Base-by-base conservation (phyloP, 2,329 filamentous ascomycete species). In the Hypoxylon sp. region DNA sequence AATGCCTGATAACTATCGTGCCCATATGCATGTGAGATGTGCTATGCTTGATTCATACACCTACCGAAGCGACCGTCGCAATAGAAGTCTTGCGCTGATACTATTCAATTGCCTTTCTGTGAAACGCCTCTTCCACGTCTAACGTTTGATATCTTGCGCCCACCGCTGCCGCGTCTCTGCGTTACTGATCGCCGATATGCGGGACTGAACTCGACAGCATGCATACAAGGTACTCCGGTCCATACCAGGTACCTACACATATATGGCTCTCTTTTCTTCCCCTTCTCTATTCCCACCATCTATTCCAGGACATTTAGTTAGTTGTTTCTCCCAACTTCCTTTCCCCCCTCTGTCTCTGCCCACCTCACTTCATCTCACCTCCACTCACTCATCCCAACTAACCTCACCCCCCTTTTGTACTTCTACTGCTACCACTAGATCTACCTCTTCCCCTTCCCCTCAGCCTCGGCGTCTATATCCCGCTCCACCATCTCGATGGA, bases 401-500 rank as follows among this genome's bases (percentile, higher is more conserved):
- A 17, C 26, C 20, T 24, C 32, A 6, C 39, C 26, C 11, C 19
- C 22, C 19, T 24, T 19, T 62, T 34, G 17, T 15, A 13, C 19
- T 5, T 30, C 11, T 6, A 1, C 10, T 28, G n/a, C n/a, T n/a
- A n/a, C n/a, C n/a, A n/a, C n/a, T n/a, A n/a, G n/a, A n/a, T 24
- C 32, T 49, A 68, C 11, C 59, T 54, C 19, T 53, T 57, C 17
- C 43, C 50, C 58, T 56, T 65, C 11, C 61, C 69, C 7, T 68
- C 73, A 10, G 71, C 75, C 67, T 79, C 79, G 15, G 75, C 79
- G 8, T 76, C 78, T 59, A 85, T 74, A 55, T 86, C 90, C 63
- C 89, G 87, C 79, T 95, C 91, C n/a, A 93, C 90, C 88, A 94
- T 91, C 80, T 97, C 94, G 70, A 97, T 86, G 8, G 92, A 87